Evolutionary conservation across 208 protist genomes (phyloP).

Genomic region (Trypanosoma theileri): DNA sequence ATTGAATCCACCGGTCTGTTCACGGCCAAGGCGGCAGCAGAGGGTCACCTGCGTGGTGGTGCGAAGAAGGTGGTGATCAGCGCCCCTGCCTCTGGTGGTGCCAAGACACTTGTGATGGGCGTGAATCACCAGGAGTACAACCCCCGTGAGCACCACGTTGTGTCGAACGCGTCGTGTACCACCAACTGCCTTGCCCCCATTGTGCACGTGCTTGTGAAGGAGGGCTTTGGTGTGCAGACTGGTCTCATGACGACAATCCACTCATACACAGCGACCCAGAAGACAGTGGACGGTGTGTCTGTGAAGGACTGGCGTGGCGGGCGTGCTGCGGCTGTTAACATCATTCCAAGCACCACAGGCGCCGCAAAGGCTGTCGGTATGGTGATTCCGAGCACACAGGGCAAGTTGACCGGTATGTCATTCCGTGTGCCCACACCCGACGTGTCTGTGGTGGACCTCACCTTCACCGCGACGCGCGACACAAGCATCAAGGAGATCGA

Average conservation of each 20-base stretch:
- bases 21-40: conserved; percentile 86
- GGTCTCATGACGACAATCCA: conserved; percentile 99
- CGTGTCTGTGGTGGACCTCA: conserved; percentile 99
- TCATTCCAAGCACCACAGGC: conserved; percentile 99
- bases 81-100: conserved; percentile 95
- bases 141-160: conserved; percentile 67
- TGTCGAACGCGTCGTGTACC: conserved; percentile 99
- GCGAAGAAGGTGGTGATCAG: conserved; percentile 99
- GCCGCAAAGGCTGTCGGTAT: conserved; percentile 98
- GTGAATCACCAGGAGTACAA: conserved; percentile 97
- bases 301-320: conserved; percentile 98
- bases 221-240: conserved; percentile 96
- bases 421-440: conserved; percentile 98
- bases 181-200: conserved; percentile 99
- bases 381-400: conserved; percentile 90
- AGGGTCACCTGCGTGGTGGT: conserved; percentile 94
- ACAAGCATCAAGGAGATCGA: conserved; percentile 97
- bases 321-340: conserved; percentile 95
- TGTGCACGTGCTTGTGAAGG: conserved; percentile 95
- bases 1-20: conserved; percentile 99
- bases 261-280: conserved; percentile 98
- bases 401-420: conserved; percentile 96
- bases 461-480: conserved; percentile 86
- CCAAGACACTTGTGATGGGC: conserved; percentile 98
- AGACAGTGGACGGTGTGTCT: conserved; percentile 97